Evolutionary conservation across 2,329 filamentous ascomycete species (phyloP), one percentile per base, ranked within the genome.

Genomic region (Colletotrichum zoysiae): DNA sequence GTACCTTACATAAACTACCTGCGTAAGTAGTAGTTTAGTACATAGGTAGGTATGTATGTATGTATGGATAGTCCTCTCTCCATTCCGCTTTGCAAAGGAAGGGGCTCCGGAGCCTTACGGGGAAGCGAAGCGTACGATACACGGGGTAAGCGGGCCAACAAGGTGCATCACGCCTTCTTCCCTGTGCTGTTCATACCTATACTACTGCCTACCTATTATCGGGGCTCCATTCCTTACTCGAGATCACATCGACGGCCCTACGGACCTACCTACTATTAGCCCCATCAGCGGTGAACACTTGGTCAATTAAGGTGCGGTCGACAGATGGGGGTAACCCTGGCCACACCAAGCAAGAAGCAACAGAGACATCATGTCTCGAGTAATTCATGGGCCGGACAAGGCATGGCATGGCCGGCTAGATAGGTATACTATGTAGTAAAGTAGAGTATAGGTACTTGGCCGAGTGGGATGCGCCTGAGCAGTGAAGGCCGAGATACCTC

Each of bases 291-390:
- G 46, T 30, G 8, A 57, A 48, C 6, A 44, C 42, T 42, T 42
- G 40, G 40, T 20, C 44, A n/a, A 64, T 69, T 71, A 71, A 69
- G 69, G 65, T 71, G 59, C 65, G 66, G 46, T 26, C 38, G 55
- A 64, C 38, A 33, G 48, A 64, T 46, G 69, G 69, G 69, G 69
- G 66, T 64, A 11, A 11, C 44, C 46, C n/a, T 65, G 65, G 30
- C 55, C 65, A 64, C 42, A 69, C 65, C 59, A 64, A 69, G 59
- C 69, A 71, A 38, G 53, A 57, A 57, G 64, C 58, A 64, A 18
- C 58, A 64, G 59, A 63, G 65, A 71, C 65, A 69, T 30, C 26
- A 26, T 71, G 59, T 71, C 65, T 68, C 65, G 55, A 63, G 57
- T 58, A 40, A 62, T 71, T 65, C 65, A 62, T 67, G 68, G 26